phyloP scores from a whole-genome alignment of 2,329 filamentous ascomycete species.

The Aspergillus piperis region DNA sequence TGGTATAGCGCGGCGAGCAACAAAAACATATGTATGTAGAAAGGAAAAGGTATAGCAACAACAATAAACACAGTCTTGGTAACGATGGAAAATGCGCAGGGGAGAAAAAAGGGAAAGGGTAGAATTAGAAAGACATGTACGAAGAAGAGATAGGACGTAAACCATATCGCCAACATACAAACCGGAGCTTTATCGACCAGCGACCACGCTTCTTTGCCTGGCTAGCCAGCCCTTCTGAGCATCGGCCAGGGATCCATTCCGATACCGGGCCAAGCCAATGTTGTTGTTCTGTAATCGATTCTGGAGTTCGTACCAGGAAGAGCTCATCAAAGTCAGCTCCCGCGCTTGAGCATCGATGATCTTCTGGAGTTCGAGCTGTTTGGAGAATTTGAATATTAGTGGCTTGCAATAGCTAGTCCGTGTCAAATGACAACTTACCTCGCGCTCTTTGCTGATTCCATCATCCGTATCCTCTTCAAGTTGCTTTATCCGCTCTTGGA shows the following conservation, averaged over 20 bases:
- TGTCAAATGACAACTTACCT: constrained; percentile 32
- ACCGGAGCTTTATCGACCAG: constrained; percentile 30
- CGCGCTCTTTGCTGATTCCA: constrained; percentile 41
- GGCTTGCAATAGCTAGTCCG: too few species aligned
- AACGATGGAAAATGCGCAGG: not conserved
- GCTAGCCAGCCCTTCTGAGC: constrained; percentile 48
- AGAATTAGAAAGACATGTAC: constrained; percentile 5
- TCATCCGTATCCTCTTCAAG: constrained; percentile 42
- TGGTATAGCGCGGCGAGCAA: not conserved
- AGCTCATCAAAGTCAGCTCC: constrained; percentile 48
- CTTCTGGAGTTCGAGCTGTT: constrained; percentile 43
- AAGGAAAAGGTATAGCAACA: not conserved
- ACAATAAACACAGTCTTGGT: not conserved
- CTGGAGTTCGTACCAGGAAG: constrained; percentile 51
- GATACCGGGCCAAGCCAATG: constrained; percentile 43
- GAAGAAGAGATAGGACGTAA: constrained; percentile 2
- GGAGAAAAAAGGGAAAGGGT: not conserved
- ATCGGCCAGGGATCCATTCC: constrained; percentile 39
- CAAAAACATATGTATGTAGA: not conserved
- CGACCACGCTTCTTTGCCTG: constrained; percentile 46
- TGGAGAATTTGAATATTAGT: too few species aligned
- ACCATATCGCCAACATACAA: constrained; percentile 1
- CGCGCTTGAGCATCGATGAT: constrained; percentile 44
- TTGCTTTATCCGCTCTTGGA: constrained; percentile 44
- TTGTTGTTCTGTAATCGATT: constrained; percentile 48